phyloP scores from a whole-genome alignment of 768 basidiomycete genomes.

The Imleria badia region DNA sequence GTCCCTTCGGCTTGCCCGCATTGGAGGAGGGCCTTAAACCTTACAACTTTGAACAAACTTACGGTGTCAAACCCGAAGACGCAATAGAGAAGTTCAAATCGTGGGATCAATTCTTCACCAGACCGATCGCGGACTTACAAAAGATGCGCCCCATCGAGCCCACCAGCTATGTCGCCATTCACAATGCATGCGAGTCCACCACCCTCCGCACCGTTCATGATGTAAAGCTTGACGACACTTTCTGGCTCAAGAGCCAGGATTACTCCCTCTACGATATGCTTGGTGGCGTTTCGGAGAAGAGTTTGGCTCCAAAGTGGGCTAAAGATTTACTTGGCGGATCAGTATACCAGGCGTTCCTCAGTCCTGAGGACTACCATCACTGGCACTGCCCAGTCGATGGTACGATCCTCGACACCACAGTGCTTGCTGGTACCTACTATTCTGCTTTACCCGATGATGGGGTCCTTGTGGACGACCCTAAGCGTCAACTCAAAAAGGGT shows the following conservation, averaged over 20 bases:
- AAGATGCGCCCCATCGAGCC: not conserved
- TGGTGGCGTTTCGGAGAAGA: slow-evolving; percentile 19
- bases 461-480: not conserved
- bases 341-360: slow-evolving; percentile 57
- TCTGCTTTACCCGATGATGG: slow-evolving; percentile 15
- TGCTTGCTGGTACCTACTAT: slow-evolving; percentile 29
- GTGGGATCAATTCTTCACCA: slow-evolving; percentile 57
- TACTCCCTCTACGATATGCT: slow-evolving; percentile 62
- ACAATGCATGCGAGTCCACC: slow-evolving; percentile 54
- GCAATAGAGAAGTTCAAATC: slow-evolving; percentile 15
- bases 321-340: slow-evolving; percentile 34
- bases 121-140: slow-evolving; percentile 29
- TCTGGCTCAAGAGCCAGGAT: slow-evolving; percentile 60
- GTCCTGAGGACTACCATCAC: slow-evolving; percentile 53
- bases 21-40: not conserved
- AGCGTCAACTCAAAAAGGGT: not conserved
- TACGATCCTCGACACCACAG: not conserved
- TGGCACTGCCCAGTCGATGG: slow-evolving; percentile 56
- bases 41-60: not conserved
- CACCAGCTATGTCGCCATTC: slow-evolving; percentile 29
- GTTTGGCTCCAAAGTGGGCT: too few relatives aligned
- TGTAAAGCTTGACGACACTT: slow-evolving; percentile 43
- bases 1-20: too few relatives aligned
- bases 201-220: slow-evolving; percentile 35
- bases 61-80: not conserved